These are phyloP conservation scores for Apiospora malaysiana DNA, from an alignment of 2,329 filamentous ascomycete species.

Conservation along the genomic window DNA sequence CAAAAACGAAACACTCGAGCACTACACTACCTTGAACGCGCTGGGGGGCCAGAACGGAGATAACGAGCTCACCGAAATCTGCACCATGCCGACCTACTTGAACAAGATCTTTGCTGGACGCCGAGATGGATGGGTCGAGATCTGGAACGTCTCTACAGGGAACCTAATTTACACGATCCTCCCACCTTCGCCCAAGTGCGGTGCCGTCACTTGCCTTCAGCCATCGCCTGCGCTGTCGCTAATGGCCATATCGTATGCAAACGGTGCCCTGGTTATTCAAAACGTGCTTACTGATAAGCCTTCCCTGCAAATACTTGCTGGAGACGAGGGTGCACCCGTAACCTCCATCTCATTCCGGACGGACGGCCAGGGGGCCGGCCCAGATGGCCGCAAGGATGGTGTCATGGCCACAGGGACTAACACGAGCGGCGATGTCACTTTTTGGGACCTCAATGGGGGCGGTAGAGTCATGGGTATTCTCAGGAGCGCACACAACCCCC, in stretches of 20 bases:
- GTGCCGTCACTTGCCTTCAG: conserved; percentile 85
- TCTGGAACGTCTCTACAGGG: conserved; percentile 94
- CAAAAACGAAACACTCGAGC: conserved; percentile 82
- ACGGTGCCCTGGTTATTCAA: conserved; percentile 78
- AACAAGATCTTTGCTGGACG: conserved; percentile 95
- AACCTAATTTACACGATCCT: conserved; percentile 91
- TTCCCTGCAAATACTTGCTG: conserved; percentile 72
- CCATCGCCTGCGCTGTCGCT: conserved; percentile 84
- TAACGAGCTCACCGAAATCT: conserved; percentile 77
- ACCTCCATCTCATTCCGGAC: conserved; percentile 89
- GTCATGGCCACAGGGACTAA: conserved; percentile 91
- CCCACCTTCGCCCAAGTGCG: conserved; percentile 73
- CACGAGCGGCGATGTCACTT: conserved; percentile 83
- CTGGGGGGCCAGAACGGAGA: conserved; percentile 61
- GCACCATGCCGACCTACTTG: conserved; percentile 90
- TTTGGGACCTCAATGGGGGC: conserved; percentile 94
- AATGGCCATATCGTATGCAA: conserved; percentile 85
- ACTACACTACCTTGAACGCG: conserved; percentile 84
- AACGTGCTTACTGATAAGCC: conserved; percentile 81
- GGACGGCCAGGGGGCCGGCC: conserved; percentile 85
- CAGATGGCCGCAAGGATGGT: conserved; percentile 82
- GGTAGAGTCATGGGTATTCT: conserved; percentile 86
- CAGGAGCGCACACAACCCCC: conserved; percentile 85
- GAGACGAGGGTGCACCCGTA: conserved; percentile 68
- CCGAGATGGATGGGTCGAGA: conserved; percentile 87